Evolutionary conservation across 805 yeast genomes (phyloP).

Genomic region (Cyberlindnera mississippiensis): DNA sequence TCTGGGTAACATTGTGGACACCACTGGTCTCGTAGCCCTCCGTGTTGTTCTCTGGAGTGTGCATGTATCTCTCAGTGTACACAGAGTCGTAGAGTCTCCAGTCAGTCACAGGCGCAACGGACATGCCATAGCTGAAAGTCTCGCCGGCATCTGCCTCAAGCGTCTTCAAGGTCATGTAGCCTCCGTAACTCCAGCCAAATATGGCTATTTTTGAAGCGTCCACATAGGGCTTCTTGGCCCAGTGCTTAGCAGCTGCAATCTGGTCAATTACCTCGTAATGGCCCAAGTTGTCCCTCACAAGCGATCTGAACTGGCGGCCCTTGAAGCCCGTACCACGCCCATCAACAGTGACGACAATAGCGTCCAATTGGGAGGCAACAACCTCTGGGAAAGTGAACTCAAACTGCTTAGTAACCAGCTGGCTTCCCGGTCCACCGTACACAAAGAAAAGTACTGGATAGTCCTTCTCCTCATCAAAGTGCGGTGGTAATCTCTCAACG

Average conservation of each 20-base stretch:
- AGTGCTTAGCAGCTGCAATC: slow-evolving; percentile 73
- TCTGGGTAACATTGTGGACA: slow-evolving; percentile 51
- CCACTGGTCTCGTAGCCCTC: slow-evolving; percentile 58
- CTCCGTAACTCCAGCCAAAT: slow-evolving; percentile 99
- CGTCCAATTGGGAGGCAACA: slow-evolving; percentile 70
- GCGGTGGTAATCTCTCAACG: slow-evolving; percentile 72
- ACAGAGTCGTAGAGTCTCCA: slow-evolving; percentile 91
- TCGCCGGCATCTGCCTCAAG: slow-evolving; percentile 75
- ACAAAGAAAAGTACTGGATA: slow-evolving; percentile 88
- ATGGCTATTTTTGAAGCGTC: slow-evolving; percentile 68
- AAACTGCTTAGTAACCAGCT: slow-evolving; percentile 64
- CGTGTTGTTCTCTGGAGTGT: slow-evolving; percentile 64
- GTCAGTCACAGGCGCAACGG: slow-evolving; percentile 97
- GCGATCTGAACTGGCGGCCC: slow-evolving; percentile 71
- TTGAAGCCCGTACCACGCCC: slow-evolving; percentile 95
- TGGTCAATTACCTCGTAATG: slow-evolving; percentile 82
- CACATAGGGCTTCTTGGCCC: slow-evolving; percentile 61
- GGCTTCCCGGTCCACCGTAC: slow-evolving; percentile 96
- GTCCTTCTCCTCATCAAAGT: slow-evolving; percentile 48
- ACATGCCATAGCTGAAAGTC: slow-evolving; percentile 81
- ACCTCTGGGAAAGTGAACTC: slow-evolving; percentile 66
- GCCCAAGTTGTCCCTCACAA: slow-evolving; percentile 81
- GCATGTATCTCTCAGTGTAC: slow-evolving; percentile 94
- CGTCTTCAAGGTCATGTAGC: slow-evolving; percentile 85
- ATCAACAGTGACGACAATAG: slow-evolving; percentile 91